A percentile compares a stretch with the other conserved stretches of the same genome.
phyloP scores from a whole-genome alignment of 176 grass and related monocot species.

The Musa acuminata region DNA sequence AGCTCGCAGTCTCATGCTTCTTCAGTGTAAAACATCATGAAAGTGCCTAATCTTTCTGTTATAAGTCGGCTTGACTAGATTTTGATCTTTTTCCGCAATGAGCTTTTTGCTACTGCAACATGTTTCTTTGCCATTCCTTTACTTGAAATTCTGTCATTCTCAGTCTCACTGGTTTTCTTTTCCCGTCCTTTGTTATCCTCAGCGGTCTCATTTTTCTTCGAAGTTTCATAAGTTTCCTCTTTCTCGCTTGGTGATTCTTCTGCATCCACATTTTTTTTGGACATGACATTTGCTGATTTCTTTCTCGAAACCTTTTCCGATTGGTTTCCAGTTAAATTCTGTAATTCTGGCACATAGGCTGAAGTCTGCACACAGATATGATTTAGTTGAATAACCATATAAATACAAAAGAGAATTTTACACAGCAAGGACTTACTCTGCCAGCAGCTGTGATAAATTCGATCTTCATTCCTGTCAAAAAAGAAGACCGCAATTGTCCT shows the following conservation, averaged over 20 bases:
- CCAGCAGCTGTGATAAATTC: slow-evolving; percentile 91
- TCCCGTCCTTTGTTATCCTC: slow-evolving; percentile 8
- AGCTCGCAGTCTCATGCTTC: too few relatives aligned
- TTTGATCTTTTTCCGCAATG: slow-evolving; percentile 26
- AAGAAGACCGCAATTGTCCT: too few relatives aligned
- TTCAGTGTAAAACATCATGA: too few relatives aligned
- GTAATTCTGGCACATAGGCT: slow-evolving; percentile 68
- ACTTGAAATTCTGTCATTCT: not conserved
- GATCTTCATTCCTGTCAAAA: slow-evolving; percentile 67
- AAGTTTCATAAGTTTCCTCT: slow-evolving; percentile 9
- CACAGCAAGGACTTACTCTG: slow-evolving; percentile 40
- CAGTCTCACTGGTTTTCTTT: not conserved
- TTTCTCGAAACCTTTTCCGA: slow-evolving; percentile 15
- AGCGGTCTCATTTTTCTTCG: slow-evolving; percentile 28
- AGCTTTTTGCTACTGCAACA: slow-evolving; percentile 18
- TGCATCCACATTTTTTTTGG: not conserved
- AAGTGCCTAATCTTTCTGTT: not conserved
- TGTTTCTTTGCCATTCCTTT: not conserved
- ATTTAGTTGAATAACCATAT: not conserved
- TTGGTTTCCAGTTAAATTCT: slow-evolving; percentile 44
- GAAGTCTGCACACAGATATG: slow-evolving; percentile 41
- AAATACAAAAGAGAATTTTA: slow-evolving; percentile 1
- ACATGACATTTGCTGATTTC: slow-evolving; percentile 25
- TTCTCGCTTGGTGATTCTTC: slow-evolving; percentile 23
- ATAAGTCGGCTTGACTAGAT: not conserved